A percentile compares a stretch with the other conserved stretches of the same genome.
phyloP scores from a whole-genome alignment of 2,329 filamentous ascomycete genomes.

The Alternaria dauci region DNA sequence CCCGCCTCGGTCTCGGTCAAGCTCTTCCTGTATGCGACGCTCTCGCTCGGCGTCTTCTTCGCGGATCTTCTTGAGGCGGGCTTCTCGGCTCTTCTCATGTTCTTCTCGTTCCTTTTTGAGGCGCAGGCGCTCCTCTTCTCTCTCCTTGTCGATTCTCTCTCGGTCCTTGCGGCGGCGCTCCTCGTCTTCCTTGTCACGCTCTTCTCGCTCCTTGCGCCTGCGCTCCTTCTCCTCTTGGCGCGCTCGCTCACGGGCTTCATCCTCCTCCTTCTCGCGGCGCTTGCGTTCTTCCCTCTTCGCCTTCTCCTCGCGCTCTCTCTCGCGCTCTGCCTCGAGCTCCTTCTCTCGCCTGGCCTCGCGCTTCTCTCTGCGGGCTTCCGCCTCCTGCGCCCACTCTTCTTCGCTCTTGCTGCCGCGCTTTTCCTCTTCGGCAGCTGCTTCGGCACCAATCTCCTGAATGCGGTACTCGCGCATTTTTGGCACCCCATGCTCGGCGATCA shows the following conservation, averaged over 20 bases:
- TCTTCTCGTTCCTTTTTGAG: constrained; percentile 55
- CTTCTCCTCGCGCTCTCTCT: constrained; percentile 60
- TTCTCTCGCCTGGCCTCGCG: constrained; percentile 70
- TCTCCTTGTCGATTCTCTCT: constrained; percentile 45
- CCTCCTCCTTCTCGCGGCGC: constrained; percentile 59
- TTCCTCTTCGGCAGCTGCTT: constrained; percentile 71
- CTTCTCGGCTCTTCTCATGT: constrained; percentile 55
- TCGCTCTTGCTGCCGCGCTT: constrained; percentile 74
- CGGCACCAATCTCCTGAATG: constrained; percentile 72
- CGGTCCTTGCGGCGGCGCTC: constrained; percentile 43
- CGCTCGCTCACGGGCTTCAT: constrained; percentile 55
- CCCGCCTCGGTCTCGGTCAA: constrained; percentile 59
- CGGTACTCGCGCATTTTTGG: constrained; percentile 73
- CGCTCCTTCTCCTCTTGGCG: constrained; percentile 59
- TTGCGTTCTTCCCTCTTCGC: constrained; percentile 67
- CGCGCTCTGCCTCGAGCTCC: constrained; percentile 67
- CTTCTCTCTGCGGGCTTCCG: constrained; percentile 66
- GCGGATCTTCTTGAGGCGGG: constrained; percentile 52
- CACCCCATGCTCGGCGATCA: constrained; percentile 69
- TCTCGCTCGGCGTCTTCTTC: constrained; percentile 48
- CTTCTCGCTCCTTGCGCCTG: constrained; percentile 42
- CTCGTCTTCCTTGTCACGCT: constrained; percentile 42
- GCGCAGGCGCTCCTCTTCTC: constrained; percentile 62
- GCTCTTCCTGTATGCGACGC: constrained; percentile 57
- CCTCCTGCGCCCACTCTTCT: constrained; percentile 74